These are phyloP conservation scores for Polygonum maritimum DNA, from an alignment of 148 eudicot genomes.

Conservation along the genomic window DNA sequence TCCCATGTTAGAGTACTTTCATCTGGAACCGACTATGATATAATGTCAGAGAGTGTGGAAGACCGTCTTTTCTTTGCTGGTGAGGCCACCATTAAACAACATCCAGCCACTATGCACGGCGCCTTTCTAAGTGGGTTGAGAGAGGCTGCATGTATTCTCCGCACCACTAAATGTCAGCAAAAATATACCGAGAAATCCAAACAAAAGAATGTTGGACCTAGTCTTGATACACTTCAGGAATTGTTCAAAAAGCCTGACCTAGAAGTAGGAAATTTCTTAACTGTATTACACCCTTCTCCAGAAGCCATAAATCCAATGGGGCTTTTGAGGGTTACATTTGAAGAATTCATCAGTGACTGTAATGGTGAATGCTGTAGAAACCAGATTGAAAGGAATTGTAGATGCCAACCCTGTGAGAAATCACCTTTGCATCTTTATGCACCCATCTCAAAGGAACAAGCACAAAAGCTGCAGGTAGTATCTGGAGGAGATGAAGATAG, in stretches of 20 bases:
- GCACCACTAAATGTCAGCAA: slow-evolving; percentile 29
- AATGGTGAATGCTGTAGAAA: slow-evolving; percentile 19
- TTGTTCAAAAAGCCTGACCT: slow-evolving; percentile 71
- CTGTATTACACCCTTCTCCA: slow-evolving; percentile 48
- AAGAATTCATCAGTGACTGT: slow-evolving; percentile 20
- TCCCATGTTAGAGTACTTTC: slow-evolving; percentile 75
- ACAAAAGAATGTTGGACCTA: slow-evolving; percentile 34
- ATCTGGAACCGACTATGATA: slow-evolving; percentile 74
- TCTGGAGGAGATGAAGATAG: slow-evolving; percentile 42
- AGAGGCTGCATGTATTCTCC: slow-evolving; percentile 71
- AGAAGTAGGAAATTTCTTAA: slow-evolving; percentile 48
- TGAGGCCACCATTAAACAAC: slow-evolving; percentile 72
- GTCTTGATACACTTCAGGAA: slow-evolving; percentile 32
- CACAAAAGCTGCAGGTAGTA: slow-evolving; percentile 44
- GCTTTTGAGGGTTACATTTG: slow-evolving; percentile 45
- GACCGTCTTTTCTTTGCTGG: slow-evolving; percentile 73
- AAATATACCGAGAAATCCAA: slow-evolving; percentile 28
- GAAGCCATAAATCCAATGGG: slow-evolving; percentile 49
- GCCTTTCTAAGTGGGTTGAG: slow-evolving; percentile 82
- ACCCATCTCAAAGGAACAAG: slow-evolving; percentile 58
- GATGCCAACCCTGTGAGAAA: slow-evolving; percentile 20
- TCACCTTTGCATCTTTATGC: slow-evolving; percentile 54
- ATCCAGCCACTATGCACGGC: slow-evolving; percentile 97
- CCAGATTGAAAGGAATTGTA: slow-evolving; percentile 22
- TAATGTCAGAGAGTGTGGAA: slow-evolving; percentile 67